Evolutionary conservation across 1,284 basidiomycete genomes (phyloP).

Genomic region (Austroboletus olivaceoglutinosus): DNA sequence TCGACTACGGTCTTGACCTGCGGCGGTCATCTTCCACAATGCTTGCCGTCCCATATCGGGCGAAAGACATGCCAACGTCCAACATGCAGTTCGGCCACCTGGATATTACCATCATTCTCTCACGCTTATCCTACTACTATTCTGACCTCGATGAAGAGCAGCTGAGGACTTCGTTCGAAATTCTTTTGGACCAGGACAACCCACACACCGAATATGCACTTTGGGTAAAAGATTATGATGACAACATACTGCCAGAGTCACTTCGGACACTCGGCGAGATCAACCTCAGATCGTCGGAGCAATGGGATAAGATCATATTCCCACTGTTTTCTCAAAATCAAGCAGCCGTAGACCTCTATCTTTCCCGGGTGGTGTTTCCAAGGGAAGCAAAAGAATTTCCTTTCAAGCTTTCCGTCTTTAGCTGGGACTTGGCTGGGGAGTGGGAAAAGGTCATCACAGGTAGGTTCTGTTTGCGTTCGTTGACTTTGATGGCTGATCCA

Average conservation of each 20-base stretch:
- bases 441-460: background rate
- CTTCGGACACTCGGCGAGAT: conserved; percentile 16
- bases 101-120: conserved; percentile 45
- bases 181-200: conserved; percentile 42
- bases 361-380: too few species aligned
- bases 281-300: too few species aligned
- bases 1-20: conserved; percentile 48
- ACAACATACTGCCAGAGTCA: conserved; percentile 21
- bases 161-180: conserved; percentile 37
- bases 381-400: too few species aligned
- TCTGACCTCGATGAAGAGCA: conserved; percentile 40
- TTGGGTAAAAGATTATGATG: conserved; percentile 35
- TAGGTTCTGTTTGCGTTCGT: background rate
- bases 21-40: conserved; percentile 17
- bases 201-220: conserved; percentile 40
- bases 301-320: conserved; percentile 18
- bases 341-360: conserved; percentile 44
- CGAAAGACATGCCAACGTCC: conserved; percentile 38
- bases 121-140: conserved; percentile 51
- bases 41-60: background rate
- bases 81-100: conserved; percentile 30
- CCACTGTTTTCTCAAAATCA: conserved; percentile 39
- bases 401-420: too few species aligned
- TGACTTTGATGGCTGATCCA: background rate
- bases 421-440: conserved; percentile 7